Evolutionary conservation across 257 asterid genomes (phyloP).

Genomic region (Salvia rosmarinus): DNA sequence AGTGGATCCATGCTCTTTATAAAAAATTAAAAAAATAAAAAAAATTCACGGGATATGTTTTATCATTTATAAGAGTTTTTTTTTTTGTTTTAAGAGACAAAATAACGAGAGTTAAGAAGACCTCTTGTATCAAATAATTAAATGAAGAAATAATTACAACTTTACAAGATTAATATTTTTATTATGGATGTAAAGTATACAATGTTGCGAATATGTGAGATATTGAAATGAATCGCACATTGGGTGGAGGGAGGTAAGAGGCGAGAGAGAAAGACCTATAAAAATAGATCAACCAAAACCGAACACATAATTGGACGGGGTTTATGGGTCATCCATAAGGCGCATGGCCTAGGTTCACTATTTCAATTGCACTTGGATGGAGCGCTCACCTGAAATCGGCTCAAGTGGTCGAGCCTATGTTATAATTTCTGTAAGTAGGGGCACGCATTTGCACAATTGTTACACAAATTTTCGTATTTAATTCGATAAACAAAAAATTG

Average conservation of each 20-base stretch:
- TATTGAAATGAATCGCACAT: not conserved
- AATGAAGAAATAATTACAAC: too few species aligned
- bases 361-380: conserved; percentile 42
- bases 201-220: too few species aligned
- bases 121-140: too few species aligned
- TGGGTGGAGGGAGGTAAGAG: not conserved
- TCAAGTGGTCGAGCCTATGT: conserved; percentile 43
- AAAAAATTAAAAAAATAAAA: too few species aligned
- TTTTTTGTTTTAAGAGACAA: too few species aligned
- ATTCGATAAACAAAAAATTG: too few species aligned
- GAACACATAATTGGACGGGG: conserved; percentile 48
- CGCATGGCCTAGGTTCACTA: conserved; percentile 45
- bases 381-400: conserved; percentile 37
- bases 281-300: not conserved
- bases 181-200: too few species aligned
- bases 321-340: conserved; percentile 40
- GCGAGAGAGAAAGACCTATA: not conserved
- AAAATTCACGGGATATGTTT: not conserved
- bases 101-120: too few species aligned
- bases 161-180: too few species aligned
- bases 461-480: too few species aligned
- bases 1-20: too few species aligned
- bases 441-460: conserved; percentile 25
- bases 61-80: not conserved
- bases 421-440: conserved; percentile 39